Percentiles rank a stretch among this genome's conserved stretches.
These are phyloP conservation scores for Potentilla sterilis DNA, from an alignment of 306 rosid species.

Conservation along the genomic window DNA sequence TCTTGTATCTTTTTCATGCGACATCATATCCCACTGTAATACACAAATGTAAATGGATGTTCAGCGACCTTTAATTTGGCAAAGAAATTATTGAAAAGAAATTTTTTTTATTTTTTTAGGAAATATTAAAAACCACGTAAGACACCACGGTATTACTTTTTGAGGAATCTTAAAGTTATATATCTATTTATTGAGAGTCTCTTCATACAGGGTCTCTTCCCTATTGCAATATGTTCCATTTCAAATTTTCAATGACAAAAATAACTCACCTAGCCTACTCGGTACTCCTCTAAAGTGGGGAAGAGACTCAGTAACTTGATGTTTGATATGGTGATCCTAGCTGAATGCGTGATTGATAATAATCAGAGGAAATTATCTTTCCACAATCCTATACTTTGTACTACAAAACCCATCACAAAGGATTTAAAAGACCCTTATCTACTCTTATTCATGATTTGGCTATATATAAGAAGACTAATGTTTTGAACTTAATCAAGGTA, in stretches of 20 bases:
- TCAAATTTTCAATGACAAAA: background rate
- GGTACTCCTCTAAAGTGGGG: background rate
- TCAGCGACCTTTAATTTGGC: background rate
- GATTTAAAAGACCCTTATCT: background rate
- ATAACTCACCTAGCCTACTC: background rate
- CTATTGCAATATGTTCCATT: background rate
- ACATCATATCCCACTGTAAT: background rate
- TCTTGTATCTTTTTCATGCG: background rate
- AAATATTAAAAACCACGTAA: too few species aligned
- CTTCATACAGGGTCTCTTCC: too few species aligned
- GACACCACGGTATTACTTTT: too few species aligned
- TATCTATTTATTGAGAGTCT: background rate
- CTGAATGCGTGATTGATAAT: background rate
- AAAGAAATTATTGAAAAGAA: background rate
- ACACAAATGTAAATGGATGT: background rate
- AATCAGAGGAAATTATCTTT: background rate
- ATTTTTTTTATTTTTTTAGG: too few species aligned
- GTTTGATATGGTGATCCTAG: background rate
- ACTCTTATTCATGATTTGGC: background rate
- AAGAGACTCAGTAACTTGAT: background rate
- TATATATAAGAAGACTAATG: background rate
- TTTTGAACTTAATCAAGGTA: slow-evolving; percentile 15
- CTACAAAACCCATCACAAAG: background rate
- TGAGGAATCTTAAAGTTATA: too few species aligned
- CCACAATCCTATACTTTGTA: background rate